Evolutionary conservation across 202 grass and related monocot genomes (phyloP).

Genomic region (Sporobolus alterniflorus): DNA sequence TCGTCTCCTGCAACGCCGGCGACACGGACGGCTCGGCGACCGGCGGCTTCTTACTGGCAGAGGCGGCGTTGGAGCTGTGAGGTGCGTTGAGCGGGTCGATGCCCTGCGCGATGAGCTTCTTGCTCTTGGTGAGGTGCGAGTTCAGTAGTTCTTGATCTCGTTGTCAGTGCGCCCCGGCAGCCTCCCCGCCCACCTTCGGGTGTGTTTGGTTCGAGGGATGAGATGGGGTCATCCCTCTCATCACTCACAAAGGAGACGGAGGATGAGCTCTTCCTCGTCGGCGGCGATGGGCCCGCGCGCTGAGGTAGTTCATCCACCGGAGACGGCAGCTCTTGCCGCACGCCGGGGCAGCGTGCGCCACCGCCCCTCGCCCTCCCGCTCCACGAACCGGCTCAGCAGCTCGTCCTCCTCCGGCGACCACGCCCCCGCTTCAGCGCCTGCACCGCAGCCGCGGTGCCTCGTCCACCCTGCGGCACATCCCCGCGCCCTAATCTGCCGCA

Average conservation of each 20-base stretch:
- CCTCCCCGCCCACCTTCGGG: neutral
- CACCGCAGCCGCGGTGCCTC: too few species aligned
- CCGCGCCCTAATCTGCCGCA: too few species aligned
- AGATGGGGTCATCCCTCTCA: too few species aligned
- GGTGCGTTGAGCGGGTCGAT: constrained; percentile 60
- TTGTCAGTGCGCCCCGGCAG: constrained; percentile 79
- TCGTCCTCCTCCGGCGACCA: constrained; percentile 95
- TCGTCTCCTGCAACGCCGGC: neutral
- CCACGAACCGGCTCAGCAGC: constrained; percentile 62
- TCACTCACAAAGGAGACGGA: too few species aligned
- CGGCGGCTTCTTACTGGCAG: neutral
- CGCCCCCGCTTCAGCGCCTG: constrained; percentile 64
- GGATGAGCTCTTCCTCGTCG: constrained; percentile 92
- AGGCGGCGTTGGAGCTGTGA: neutral
- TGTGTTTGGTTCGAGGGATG: too few species aligned
- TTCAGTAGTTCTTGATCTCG: constrained; percentile 96
- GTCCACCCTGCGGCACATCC: too few species aligned
- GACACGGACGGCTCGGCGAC: neutral
- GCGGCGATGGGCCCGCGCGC: constrained; percentile 71
- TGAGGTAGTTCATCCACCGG: constrained; percentile 95
- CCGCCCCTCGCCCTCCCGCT: constrained; percentile 65
- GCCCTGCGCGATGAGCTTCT: constrained; percentile 76
- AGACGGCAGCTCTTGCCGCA: constrained; percentile 99
- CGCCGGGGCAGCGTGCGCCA: constrained; percentile 85
- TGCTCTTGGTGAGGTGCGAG: constrained; percentile 95